Evolutionary conservation across 768 basidiomycete species (phyloP), one percentile per base, ranked within the genome.

Genomic region (Xerocomellus intermedius): DNA sequence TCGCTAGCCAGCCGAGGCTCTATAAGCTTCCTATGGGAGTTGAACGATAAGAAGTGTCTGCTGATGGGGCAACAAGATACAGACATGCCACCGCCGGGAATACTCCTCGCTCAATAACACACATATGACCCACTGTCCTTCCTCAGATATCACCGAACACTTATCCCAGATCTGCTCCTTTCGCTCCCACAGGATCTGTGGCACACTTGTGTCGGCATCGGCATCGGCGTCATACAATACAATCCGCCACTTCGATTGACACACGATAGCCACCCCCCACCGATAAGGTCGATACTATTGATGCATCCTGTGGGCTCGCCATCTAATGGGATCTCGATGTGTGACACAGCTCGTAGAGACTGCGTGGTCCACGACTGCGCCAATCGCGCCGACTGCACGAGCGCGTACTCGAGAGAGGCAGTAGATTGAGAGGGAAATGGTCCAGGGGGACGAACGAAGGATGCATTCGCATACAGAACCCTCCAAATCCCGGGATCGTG

Each of bases 181-280:
- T 5, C 49, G 32, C 21, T 54, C 46, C 56, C 36, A 57, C 7
- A 54, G 5, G 21, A 48, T 16, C 16, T 38, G 48, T n/a, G 45
- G 41, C 17, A 6, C 7, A 12, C 12, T 19, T 3, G 28, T 30
- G 10, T 28, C 28, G 8, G 13, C 12, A 26, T 50, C 1, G 12
- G 26, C 14, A 8, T 13, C 5, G 8, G 17, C 48, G 21, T 57
- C 55, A 6, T 51, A 58, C 35, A 51, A 17, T 9, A 48, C 46
- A 13, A 58, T 28, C 13, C 55, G 37, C 16, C 12, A 41, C 1
- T n/a, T 2, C 3, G 8, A 19, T 39, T 57, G 49, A 9, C 49
- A 47, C 14, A 48, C 19, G 3, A 48, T 7, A 58, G 22, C 49
- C 57, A 58, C 21, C 48, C 37, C 5, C 48, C 56, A 37, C 35